Conservation (phyloP, 164 flowering plant species). For the Berberis thunbergii region DNA sequence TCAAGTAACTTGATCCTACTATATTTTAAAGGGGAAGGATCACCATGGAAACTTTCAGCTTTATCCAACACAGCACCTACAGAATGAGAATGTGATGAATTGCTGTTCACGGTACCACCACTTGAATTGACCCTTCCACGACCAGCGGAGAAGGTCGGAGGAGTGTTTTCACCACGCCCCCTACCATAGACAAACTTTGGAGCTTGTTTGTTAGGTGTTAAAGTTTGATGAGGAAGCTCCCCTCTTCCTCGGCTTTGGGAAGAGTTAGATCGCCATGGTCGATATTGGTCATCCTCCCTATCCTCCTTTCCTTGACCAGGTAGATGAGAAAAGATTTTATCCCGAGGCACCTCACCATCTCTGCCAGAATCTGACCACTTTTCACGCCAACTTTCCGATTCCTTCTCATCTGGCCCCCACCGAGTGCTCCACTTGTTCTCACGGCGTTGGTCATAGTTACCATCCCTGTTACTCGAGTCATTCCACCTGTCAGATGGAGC, state of each 20-base stretch:
- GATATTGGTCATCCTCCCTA: conserved; percentile 50
- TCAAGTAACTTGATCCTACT: conserved; percentile 74
- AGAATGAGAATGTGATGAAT: conserved; percentile 23
- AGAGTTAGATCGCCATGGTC: conserved; percentile 68
- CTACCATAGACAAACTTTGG: conserved; percentile 51
- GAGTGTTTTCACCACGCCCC: conserved; percentile 58
- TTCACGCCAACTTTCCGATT: conserved; percentile 47
- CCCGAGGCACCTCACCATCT: conserved; percentile 50
- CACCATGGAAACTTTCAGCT: conserved; percentile 41
- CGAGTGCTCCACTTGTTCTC: conserved; percentile 95
- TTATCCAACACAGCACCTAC: conserved; percentile 33
- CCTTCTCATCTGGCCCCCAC: conserved; percentile 92
- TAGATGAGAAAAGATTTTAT: conserved; percentile 40
- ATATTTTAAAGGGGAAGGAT: conserved; percentile 42
- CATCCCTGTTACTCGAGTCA: conserved; percentile 60
- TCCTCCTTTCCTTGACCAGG: conserved; percentile 53
- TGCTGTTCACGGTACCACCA: conserved; percentile 22
- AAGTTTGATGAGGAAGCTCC: conserved; percentile 48
- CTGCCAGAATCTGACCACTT: conserved; percentile 52
- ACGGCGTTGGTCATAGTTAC: conserved; percentile 62
- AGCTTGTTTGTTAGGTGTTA: conserved; percentile 45
- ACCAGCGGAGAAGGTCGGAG: conserved; percentile 48
- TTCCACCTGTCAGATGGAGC: conserved; percentile 56
- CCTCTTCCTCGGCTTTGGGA: conserved; percentile 66
- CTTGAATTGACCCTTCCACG: conserved; percentile 45